Evolutionary conservation across 495 filamentous ascomycete genomes (phyloP), one percentile per base, ranked within the genome.

Genomic region (Jackrogersella minutella): DNA sequence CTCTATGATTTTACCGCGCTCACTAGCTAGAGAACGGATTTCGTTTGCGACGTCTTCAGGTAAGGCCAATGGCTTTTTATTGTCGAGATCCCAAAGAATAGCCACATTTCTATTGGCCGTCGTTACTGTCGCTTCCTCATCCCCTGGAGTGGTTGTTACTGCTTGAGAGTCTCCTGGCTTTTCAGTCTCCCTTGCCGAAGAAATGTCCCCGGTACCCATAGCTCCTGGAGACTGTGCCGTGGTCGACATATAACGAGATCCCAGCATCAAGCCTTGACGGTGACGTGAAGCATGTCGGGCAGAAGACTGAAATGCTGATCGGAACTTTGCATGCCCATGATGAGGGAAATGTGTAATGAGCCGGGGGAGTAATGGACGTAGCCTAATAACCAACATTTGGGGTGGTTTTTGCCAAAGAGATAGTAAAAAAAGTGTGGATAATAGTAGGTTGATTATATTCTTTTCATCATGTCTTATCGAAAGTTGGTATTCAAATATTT

Each of bases 11-110:
- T 43, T 11, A 43, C 40, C 40, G 17, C 40, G 17, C 40, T 10
- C 13, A 22, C 17, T 10, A 43, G 40, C 40, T 21, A 43, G 13
- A 21, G 40, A 43, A 19, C 40, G 40, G 40, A 43, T 43, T 6
- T 7, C 4, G 17, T 11, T 22, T 43, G 40, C 40, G 1, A 43
- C 7, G 22, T 22, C 6, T 19, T 43, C 40, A 10, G 40, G 40
- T 2, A 43, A 19, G 13, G 40, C 40, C 13, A 22, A 21, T 6
- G 40, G 40, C 1, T 22, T 7, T 22, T 43, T 43, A 11, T 43
- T 43, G 40, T 43, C 40, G 40, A 43, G 40, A 43, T 43, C 40
- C 40, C 40, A 43, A 6, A 43, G 40, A 3, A 43, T 43, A 22
- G 17, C 40, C 13, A 43, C 40, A 2, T 2, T 43, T 43, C 8